Conservation (phyloP, 108 stramenopile species). For the Hondaea fermentalgiana region DNA sequence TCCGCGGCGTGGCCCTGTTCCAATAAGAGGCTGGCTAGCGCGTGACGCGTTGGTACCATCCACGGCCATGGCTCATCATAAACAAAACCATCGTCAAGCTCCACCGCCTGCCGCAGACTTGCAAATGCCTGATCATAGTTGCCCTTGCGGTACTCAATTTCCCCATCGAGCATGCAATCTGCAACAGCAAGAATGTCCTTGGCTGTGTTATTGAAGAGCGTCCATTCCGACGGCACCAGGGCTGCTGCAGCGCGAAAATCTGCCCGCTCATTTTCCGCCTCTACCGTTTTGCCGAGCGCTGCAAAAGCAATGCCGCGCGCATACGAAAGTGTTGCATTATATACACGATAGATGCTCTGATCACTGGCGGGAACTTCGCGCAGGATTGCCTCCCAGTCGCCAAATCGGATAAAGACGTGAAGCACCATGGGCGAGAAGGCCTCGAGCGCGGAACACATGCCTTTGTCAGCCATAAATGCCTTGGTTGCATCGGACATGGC, state of each 20-base stretch:
- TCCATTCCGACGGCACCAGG: background rate
- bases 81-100: background rate
- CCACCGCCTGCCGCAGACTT: background rate
- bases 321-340: background rate
- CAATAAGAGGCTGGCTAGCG: background rate
- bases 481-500: background rate
- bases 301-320: background rate
- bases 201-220: background rate
- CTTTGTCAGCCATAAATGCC: background rate
- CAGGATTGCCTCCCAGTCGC: background rate
- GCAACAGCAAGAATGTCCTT: background rate
- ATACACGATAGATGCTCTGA: background rate
- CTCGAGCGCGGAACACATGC: background rate
- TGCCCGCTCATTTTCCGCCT: background rate
- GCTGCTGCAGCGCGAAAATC: background rate
- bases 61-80: slow-evolving; percentile 7
- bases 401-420: background rate
- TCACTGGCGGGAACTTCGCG: background rate
- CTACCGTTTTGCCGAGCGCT: background rate
- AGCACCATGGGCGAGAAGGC: background rate
- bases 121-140: background rate
- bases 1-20: background rate
- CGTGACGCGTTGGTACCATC: background rate
- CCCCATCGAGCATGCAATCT: background rate
- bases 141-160: background rate